A percentile compares a stretch with the other conserved stretches of the same genome.
Evolutionary conservation across 805 yeast species (phyloP).

Genomic region (Zygoascus flipseniorum): DNA sequence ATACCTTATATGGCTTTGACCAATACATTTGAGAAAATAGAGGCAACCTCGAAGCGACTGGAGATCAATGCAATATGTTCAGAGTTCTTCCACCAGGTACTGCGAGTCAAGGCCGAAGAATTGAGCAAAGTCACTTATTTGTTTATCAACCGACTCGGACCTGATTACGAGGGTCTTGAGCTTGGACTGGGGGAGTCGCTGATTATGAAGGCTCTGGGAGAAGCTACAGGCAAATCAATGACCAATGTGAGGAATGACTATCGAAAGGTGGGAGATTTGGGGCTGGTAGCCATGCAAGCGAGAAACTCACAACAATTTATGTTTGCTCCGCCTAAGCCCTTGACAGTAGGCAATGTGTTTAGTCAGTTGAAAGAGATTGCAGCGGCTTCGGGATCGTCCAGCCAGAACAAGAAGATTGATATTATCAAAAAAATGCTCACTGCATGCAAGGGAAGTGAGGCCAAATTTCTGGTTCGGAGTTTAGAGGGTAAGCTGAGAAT

Average conservation of each 20-base stretch:
- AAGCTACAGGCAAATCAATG: slow-evolving; percentile 75
- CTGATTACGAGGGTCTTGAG: slow-evolving; percentile 93
- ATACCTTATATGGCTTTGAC: slow-evolving; percentile 40
- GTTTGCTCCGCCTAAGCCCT: slow-evolving; percentile 74
- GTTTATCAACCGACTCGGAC: slow-evolving; percentile 83
- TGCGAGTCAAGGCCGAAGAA: slow-evolving; percentile 44
- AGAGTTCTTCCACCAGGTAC: slow-evolving; percentile 57
- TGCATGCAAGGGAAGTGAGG: slow-evolving; percentile 78
- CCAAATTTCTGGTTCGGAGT: slow-evolving; percentile 82
- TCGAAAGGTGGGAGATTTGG: slow-evolving; percentile 80
- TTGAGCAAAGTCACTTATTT: slow-evolving; percentile 70
- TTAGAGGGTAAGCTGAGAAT: slow-evolving; percentile 89
- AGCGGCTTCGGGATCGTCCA: slow-evolving; percentile 63
- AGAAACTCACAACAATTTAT: slow-evolving; percentile 81
- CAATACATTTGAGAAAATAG: slow-evolving; percentile 67
- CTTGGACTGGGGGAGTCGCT: slow-evolving; percentile 89
- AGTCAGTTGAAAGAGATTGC: slow-evolving; percentile 70
- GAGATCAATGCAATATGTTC: slow-evolving; percentile 72
- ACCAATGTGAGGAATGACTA: slow-evolving; percentile 66
- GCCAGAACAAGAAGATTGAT: slow-evolving; percentile 70
- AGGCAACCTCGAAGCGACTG: slow-evolving; percentile 71
- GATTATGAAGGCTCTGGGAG: slow-evolving; percentile 79
- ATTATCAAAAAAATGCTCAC: slow-evolving; percentile 78
- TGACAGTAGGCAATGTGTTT: slow-evolving; percentile 69
- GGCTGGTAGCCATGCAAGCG: slow-evolving; percentile 77